Base-by-base conservation (phyloP, 2,329 filamentous ascomycete genomes). In the Triangularia verruculosa region DNA sequence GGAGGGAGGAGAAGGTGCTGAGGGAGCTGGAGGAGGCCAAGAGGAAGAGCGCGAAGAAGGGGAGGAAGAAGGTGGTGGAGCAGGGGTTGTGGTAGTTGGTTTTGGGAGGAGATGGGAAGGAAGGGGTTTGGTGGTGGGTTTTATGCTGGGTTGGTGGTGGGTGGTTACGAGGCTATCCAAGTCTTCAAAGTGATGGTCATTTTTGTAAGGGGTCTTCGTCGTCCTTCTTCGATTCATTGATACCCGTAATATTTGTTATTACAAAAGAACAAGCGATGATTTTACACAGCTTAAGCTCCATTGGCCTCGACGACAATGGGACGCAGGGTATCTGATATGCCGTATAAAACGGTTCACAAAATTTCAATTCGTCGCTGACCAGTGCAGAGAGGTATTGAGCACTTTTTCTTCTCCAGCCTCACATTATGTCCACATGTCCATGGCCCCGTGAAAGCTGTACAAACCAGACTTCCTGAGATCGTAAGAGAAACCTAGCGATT, bases 1-100 rank as follows among this genome's bases (percentile, higher is more conserved):
- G 82, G 8, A 69, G 59, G 12, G 68, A 69, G 47, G 63, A 62
- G 3, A 63, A 63, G 17, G 64, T 39, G 22, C 68, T 60, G 9
- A 68, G 66, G 13, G 64, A 64, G 30, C 64, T 58, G n/a, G 64
- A 63, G 4, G 64, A 55, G 4, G 51, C 56, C 13, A 54, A 54
- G 51, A 54, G 27, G 22, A 67, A 58, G 17, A 52, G 53, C 24
- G 47, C 53, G 57, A 67, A 63, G 63, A 66, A 62, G 55, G 39
- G 61, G 13, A 63, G 53, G 30, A 60, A 62, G 30, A 2, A 27
- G 22, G 20, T 25, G 15, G 51, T 51, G 8, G 43, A 54, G 51
- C 51, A 24, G 20, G 51, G 51, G 20, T n/a, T 54, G 47, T 61
- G 52, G 43, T 63, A 61, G 61, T 39, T n/a, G 4, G 27, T 28